These are phyloP conservation scores for Fraxinus sp. DNA, from an alignment of 305 asterid species.

Conservation along the genomic window DNA sequence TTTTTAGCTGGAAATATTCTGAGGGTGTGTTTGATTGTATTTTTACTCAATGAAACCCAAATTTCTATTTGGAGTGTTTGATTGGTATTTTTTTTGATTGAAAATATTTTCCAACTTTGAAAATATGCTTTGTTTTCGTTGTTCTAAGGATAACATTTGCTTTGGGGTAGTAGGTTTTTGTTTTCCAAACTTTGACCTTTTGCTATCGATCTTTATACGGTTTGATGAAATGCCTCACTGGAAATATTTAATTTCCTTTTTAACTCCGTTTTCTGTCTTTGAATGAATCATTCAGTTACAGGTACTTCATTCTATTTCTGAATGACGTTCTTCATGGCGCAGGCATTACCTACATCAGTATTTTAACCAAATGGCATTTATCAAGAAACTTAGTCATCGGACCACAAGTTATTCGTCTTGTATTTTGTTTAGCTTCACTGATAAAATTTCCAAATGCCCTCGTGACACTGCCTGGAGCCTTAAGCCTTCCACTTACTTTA, in stretches of 20 bases:
- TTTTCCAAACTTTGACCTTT: background rate
- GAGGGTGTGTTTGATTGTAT: background rate
- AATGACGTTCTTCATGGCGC: background rate
- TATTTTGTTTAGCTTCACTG: conserved; percentile 28
- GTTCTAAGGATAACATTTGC: background rate
- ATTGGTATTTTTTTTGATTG: background rate
- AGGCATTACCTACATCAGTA: conserved; percentile 17
- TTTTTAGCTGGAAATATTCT: background rate
- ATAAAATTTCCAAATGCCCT: conserved; percentile 26
- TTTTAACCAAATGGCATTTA: conserved; percentile 39
- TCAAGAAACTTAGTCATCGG: conserved; percentile 35
- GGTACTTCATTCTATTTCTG: background rate
- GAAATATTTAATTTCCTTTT: background rate
- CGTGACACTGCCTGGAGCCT: conserved; percentile 22
- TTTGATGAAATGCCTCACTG: background rate
- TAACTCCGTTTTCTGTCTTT: background rate
- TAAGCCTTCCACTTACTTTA: conserved; percentile 26
- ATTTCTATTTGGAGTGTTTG: background rate
- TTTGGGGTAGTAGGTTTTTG: background rate
- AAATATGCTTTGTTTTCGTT: background rate
- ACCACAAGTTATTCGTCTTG: conserved; percentile 19
- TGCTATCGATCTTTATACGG: background rate
- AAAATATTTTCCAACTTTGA: no score
- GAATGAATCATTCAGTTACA: background rate
- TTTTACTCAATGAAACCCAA: background rate